Base-by-base conservation (phyloP, 164 flowering plant species). In the Paratinospora sagittata region DNA sequence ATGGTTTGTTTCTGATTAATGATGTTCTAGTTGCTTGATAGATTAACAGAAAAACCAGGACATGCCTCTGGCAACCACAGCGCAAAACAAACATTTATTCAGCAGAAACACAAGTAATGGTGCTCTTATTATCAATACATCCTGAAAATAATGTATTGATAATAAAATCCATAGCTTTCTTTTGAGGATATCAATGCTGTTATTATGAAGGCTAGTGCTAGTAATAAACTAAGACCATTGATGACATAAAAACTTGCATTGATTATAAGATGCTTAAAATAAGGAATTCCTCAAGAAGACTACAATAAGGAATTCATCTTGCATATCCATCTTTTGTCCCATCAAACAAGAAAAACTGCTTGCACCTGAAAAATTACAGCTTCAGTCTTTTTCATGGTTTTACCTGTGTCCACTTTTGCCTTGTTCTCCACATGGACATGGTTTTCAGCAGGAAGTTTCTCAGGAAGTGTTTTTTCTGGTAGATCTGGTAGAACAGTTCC, bases 391-490 rank as follows among this genome's bases (percentile, higher is more conserved):
- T 36, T 21, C n/a, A 30, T 30, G 34, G 63, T 16, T 60, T 72
- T 86, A 92, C 98, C 94, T 78, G 78, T 55, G 55, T 47, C 75
- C 6, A 65, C 72, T 39, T 63, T 33, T 19, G 89, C 63, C 27
- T 84, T 84, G 16, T 63, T 82, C 65, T 76, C 71, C 9, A 66
- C 45, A 26, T 74, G 16, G 49, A 63, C 77, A 66, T 71, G 67
- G 70, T 77, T 84, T 69, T 76, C 79, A 16, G 64, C 19, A 49
- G 85, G 73, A 71, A 8, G 70, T 70, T 77, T 76, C 7, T 58
- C 45, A n/a, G 89, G 57, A 71, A 77, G 74, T 37, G 71, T 60
- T 67, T 72, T 78, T 71, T 76, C 88, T 41, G 77, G 66, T 67
- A 66, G 39, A 68, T 81, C 85, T 39, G 86, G 79, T 63, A 82